Percentiles rank a stretch among this genome's conserved stretches.
phyloP scores from a whole-genome alignment of 2,329 filamentous ascomycete genomes.

The Gyromitra esculenta region DNA sequence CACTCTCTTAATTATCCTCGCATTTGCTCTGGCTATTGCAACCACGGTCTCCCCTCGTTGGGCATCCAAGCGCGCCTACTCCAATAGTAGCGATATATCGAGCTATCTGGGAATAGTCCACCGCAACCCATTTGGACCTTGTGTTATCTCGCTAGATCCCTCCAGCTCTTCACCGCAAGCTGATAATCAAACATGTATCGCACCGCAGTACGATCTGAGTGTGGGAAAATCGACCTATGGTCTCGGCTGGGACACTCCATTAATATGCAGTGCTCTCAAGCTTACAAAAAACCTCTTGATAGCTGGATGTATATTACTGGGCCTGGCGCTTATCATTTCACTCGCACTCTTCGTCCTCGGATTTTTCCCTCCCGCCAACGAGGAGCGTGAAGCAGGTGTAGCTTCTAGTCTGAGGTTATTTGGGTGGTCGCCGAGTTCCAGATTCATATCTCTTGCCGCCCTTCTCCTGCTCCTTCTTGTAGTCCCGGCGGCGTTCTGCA shows the following conservation, averaged over 20 bases:
- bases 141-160: neutral
- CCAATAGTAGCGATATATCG: neutral
- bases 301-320: conserved; percentile 4
- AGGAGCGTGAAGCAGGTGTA: neutral
- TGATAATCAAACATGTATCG: conserved; percentile 2
- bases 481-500: neutral
- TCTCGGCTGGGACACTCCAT: conserved; percentile 1
- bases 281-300: neutral
- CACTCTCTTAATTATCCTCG: neutral
- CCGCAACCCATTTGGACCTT: neutral
- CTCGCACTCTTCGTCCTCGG: neutral
- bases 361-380: neutral
- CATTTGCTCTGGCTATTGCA: neutral
- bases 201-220: neutral
- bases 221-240: neutral
- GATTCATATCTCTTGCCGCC: neutral
- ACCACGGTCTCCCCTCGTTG: neutral
- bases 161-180: neutral
- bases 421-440: neutral
- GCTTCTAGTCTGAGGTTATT: neutral
- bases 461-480: neutral
- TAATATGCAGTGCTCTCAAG: conserved; percentile 1
- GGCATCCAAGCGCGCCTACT: conserved; percentile 5
- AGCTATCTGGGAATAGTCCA: neutral
- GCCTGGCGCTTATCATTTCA: neutral